phyloP scores from a whole-genome alignment of 768 basidiomycete species.

The Rhodotorula toruloides region DNA sequence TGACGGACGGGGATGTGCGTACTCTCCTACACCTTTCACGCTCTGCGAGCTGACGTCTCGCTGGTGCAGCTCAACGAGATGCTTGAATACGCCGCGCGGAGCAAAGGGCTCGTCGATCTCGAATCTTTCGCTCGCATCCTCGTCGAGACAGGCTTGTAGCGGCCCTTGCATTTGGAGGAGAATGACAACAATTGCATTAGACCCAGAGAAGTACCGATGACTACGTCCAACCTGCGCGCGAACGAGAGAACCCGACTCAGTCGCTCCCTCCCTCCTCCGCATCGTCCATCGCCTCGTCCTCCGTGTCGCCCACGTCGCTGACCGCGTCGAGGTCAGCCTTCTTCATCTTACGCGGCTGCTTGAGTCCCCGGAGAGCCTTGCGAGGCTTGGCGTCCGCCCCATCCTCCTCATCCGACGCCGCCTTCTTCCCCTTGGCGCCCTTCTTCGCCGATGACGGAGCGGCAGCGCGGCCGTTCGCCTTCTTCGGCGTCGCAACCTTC shows the following conservation, averaged over 20 bases:
- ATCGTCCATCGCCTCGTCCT: too few species aligned
- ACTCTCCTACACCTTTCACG: neutral
- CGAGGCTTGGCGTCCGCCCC: neutral
- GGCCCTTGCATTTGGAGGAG: neutral
- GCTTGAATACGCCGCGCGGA: slow-evolving; percentile 35
- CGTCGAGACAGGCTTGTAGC: slow-evolving; percentile 18
- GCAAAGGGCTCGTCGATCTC: slow-evolving; percentile 18
- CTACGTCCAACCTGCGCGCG: too few species aligned
- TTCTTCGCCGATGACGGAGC: neutral
- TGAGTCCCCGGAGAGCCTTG: neutral
- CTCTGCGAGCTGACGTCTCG: too few species aligned
- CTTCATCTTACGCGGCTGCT: slow-evolving; percentile 33
- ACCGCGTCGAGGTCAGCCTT: slow-evolving; percentile 35
- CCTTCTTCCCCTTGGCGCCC: slow-evolving; percentile 5
- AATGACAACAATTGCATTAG: too few species aligned
- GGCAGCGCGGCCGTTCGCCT: neutral
- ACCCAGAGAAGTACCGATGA: too few species aligned
- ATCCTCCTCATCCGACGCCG: too few species aligned
- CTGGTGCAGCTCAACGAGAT: slow-evolving; percentile 36
- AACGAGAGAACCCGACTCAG: too few species aligned
- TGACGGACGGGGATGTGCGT: slow-evolving; percentile 39
- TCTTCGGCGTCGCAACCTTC: slow-evolving; percentile 1
- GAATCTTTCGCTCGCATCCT: slow-evolving; percentile 35
- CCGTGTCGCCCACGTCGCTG: slow-evolving; percentile 51
- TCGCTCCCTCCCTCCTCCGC: slow-evolving; percentile 48